Percentiles rank a stretch among this genome's conserved stretches.
These are phyloP conservation scores for Saturnispora hagleri DNA, from an alignment of 805 yeast genomes.

Conservation along the genomic window DNA sequence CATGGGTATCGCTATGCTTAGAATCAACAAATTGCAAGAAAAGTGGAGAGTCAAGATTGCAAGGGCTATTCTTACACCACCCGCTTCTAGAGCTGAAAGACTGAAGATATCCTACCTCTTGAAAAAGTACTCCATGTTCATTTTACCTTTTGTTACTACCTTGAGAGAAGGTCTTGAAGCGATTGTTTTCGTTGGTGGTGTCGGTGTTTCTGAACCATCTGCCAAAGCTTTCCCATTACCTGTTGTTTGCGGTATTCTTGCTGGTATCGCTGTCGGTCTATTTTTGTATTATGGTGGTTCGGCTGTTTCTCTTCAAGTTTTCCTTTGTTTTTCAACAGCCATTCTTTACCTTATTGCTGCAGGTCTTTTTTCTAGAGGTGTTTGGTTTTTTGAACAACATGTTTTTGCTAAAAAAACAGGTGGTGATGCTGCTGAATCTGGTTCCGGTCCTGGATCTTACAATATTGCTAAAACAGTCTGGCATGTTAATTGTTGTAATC, in stretches of 20 bases:
- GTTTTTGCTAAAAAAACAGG: constrained; percentile 60
- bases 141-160: constrained; percentile 83
- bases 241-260: constrained; percentile 76
- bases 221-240: constrained; percentile 78
- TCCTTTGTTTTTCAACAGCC: constrained; percentile 80
- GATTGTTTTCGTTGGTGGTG: constrained; percentile 93
- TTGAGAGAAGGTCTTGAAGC: constrained; percentile 97
- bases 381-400: constrained; percentile 80
- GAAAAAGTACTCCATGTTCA: constrained; percentile 78
- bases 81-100: constrained; percentile 39
- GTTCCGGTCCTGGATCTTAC: constrained; percentile 93
- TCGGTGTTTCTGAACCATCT: constrained; percentile 48
- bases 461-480: constrained; percentile 72
- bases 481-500: constrained; percentile 98
- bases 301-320: constrained; percentile 71
- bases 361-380: constrained; percentile 87
- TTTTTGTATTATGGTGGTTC: constrained; percentile 77
- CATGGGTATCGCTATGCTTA: constrained; percentile 95
- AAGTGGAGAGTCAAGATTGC: constrained; percentile 97
- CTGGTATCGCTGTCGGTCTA: constrained; percentile 67
- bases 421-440: constrained; percentile 91
- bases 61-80: constrained; percentile 58
- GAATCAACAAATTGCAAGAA: constrained; percentile 92
- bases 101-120: constrained; percentile 46
- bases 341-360: constrained; percentile 84